Conservation (phyloP, 1,139 yeast genomes). For the Taiozyma sp. region DNA sequence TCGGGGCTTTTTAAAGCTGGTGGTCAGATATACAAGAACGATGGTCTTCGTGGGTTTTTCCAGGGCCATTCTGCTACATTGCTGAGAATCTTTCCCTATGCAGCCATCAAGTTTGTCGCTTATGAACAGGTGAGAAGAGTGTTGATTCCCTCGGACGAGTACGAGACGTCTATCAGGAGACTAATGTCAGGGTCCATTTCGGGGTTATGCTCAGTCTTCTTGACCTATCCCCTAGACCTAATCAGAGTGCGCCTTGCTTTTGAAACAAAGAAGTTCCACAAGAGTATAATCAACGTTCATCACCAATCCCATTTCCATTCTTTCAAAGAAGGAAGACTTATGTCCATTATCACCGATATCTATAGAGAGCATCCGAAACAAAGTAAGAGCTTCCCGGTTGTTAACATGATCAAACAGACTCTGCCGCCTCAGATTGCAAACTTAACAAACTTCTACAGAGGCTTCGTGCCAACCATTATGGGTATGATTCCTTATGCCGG, state of each 20-base stretch:
- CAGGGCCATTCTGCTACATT: slow-evolving; percentile 96
- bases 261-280: slow-evolving; percentile 49
- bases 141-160: slow-evolving; percentile 66
- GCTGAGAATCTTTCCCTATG: slow-evolving; percentile 90
- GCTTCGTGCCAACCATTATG: slow-evolving; percentile 87
- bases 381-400: slow-evolving; percentile 21
- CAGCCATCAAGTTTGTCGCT: slow-evolving; percentile 96
- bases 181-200: slow-evolving; percentile 87
- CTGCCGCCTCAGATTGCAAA: slow-evolving; percentile 31
- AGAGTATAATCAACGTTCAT: slow-evolving; percentile 14
- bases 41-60: slow-evolving; percentile 80
- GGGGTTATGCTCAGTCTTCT: slow-evolving; percentile 80
- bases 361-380: slow-evolving; percentile 56
- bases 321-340: slow-evolving; percentile 46
- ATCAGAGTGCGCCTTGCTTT: slow-evolving; percentile 90
- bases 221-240: slow-evolving; percentile 90
- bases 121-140: slow-evolving; percentile 87
- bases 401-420: slow-evolving; percentile 20
- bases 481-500: slow-evolving; percentile 99
- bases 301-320: slow-evolving; percentile 24
- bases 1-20: slow-evolving; percentile 76
- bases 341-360: slow-evolving; percentile 49
- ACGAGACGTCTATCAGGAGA: slow-evolving; percentile 80
- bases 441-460: slow-evolving; percentile 78
- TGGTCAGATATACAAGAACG: slow-evolving; percentile 54